phyloP scores from a whole-genome alignment of 495 filamentous ascomycete genomes.

The Penicillium chermesinum region DNA sequence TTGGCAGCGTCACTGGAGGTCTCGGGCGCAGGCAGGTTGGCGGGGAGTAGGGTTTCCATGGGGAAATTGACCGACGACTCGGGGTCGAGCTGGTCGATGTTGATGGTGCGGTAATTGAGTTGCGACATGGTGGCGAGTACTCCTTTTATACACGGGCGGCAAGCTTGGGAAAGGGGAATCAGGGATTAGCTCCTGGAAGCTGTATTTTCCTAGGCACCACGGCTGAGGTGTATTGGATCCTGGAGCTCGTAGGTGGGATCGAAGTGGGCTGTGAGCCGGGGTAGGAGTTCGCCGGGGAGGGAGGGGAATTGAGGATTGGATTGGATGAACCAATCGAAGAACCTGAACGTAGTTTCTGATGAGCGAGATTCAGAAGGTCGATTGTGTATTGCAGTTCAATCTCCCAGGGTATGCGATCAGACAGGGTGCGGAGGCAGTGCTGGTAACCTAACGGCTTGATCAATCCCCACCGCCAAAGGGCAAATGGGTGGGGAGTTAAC shows the following conservation, averaged over 20 bases:
- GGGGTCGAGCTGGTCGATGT: slow-evolving; percentile 85
- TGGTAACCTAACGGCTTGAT: neutral
- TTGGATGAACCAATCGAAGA: too few relatives aligned
- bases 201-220: neutral
- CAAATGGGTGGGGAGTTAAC: neutral
- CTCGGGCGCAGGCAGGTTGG: slow-evolving; percentile 54
- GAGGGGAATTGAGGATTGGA: neutral
- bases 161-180: too few relatives aligned
- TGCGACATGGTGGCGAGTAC: slow-evolving; percentile 45
- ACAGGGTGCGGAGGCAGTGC: neutral
- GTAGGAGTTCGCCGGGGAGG: neutral
- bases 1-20: slow-evolving; percentile 67
- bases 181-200: neutral
- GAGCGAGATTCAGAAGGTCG: too few relatives aligned
- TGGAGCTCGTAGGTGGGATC: neutral
- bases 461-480: neutral
- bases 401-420: neutral
- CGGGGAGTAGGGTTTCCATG: slow-evolving; percentile 67
- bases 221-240: neutral
- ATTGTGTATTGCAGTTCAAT: too few relatives aligned
- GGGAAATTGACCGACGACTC: slow-evolving; percentile 86
- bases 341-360: neutral
- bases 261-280: neutral
- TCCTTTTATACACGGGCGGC: slow-evolving; percentile 1
- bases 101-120: slow-evolving; percentile 84